These are phyloP conservation scores for Irpex lacteus DNA, from an alignment of 1,284 basidiomycete species.

Conservation along the genomic window DNA sequence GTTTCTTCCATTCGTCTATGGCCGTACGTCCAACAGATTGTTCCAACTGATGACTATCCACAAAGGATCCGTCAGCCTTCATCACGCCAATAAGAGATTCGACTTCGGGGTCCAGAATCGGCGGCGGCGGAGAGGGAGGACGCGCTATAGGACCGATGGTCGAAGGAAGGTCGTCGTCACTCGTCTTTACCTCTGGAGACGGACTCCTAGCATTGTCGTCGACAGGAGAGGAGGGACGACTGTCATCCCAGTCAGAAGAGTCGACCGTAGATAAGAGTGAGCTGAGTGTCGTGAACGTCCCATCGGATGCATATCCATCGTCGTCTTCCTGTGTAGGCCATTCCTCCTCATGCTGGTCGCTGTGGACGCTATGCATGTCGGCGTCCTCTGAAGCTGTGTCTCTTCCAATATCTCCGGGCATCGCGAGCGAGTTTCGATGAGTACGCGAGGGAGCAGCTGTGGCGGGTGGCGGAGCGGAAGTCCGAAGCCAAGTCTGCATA, in stretches of 20 bases:
- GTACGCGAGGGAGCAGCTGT: not conserved
- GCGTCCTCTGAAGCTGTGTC: not conserved
- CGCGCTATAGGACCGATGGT: not conserved
- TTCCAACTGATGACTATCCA: not conserved
- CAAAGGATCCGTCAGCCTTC: slow-evolving; percentile 13
- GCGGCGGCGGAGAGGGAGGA: not conserved
- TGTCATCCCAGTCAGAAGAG: slow-evolving; percentile 12
- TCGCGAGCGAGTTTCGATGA: not conserved
- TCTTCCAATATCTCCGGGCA: not conserved
- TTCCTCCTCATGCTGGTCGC: not conserved
- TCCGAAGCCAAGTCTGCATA: not conserved
- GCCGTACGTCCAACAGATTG: slow-evolving; percentile 6
- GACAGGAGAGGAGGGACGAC: not conserved
- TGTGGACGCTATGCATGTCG: not conserved
- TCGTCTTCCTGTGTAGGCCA: slow-evolving; percentile 3
- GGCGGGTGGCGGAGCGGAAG: not conserved
- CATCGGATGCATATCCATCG: slow-evolving; percentile 5
- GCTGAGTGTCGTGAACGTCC: slow-evolving; percentile 14
- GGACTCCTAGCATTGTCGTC: slow-evolving; percentile 9
- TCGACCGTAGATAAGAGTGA: slow-evolving; percentile 5
- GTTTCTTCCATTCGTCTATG: not conserved
- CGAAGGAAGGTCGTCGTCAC: not conserved
- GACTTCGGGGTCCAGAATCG: slow-evolving; percentile 1
- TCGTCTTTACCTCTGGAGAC: slow-evolving; percentile 6
- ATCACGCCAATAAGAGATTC: slow-evolving; percentile 9